These are phyloP conservation scores for Pyrus hybrid DNA, from an alignment of 331 rosid genomes.

Conservation along the genomic window DNA sequence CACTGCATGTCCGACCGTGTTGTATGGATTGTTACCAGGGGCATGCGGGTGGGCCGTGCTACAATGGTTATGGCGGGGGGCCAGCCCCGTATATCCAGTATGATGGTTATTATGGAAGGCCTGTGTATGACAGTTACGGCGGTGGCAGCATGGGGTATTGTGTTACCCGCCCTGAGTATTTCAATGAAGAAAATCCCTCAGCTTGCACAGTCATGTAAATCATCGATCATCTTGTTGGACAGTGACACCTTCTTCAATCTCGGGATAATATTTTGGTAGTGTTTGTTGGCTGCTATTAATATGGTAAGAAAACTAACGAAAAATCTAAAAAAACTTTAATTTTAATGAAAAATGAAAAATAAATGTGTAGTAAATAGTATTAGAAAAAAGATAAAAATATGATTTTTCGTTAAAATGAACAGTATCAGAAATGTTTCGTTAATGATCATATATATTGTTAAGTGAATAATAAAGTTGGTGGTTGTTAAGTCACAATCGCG, in stretches of 20 bases:
- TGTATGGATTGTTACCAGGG: conserved; percentile 30
- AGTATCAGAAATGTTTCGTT: too few relatives aligned
- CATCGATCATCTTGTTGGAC: not conserved
- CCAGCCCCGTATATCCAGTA: conserved; percentile 17
- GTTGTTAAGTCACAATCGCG: too few relatives aligned
- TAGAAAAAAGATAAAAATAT: too few relatives aligned
- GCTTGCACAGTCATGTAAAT: conserved; percentile 18
- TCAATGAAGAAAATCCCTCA: conserved; percentile 13
- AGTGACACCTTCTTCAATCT: not conserved
- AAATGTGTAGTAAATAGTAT: too few relatives aligned
- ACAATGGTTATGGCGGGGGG: conserved; percentile 13
- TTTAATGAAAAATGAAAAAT: too few relatives aligned
- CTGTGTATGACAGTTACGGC: conserved; percentile 51
- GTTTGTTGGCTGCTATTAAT: not conserved
- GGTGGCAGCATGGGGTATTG: conserved; percentile 10
- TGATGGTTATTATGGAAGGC: conserved; percentile 45
- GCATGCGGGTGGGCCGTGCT: not conserved
- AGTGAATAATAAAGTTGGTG: too few relatives aligned
- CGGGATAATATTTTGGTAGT: not conserved
- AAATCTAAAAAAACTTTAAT: too few relatives aligned
- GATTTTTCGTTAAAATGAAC: too few relatives aligned
- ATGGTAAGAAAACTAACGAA: too few relatives aligned
- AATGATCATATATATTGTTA: too few relatives aligned
- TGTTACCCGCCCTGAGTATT: not conserved
- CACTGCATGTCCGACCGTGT: not conserved